Conservation (phyloP, 73 alveolate species). For the Tetrahymena malaccensis region DNA sequence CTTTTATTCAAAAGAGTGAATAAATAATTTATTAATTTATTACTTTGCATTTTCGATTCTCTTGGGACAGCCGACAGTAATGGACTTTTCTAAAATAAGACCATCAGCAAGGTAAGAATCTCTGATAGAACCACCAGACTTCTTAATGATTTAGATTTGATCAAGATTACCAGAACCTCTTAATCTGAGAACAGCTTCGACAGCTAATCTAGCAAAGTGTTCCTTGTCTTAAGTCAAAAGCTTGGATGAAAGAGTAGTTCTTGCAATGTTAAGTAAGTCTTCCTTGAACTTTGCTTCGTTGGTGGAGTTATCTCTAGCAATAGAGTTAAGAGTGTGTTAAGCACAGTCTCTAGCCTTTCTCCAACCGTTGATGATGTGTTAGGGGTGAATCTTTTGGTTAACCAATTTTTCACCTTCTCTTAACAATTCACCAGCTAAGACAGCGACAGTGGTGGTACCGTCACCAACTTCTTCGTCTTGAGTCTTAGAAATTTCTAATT, state of each 20-base stretch:
- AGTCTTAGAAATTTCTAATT: conserved; percentile 82
- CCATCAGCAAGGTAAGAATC: conserved; percentile 96
- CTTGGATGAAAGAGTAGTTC: conserved; percentile 93
- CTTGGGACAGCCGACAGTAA: conserved; percentile 88
- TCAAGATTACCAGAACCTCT: conserved; percentile 84
- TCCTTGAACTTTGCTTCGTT: conserved; percentile 70
- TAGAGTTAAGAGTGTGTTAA: conserved; percentile 40
- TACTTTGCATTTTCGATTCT: conserved; percentile 71
- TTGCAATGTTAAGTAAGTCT: conserved; percentile 89
- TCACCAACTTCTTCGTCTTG: conserved; percentile 97
- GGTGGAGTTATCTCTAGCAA: conserved; percentile 65
- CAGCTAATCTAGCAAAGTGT: conserved; percentile 89
- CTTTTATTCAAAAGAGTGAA: no score
- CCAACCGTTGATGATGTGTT: conserved; percentile 83
- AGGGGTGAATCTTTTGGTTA: conserved; percentile 83
- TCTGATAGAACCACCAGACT: conserved; percentile 91
- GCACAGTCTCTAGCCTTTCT: conserved; percentile 95
- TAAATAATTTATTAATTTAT: not conserved
- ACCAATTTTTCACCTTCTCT: conserved; percentile 95
- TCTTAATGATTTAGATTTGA: conserved; percentile 85
- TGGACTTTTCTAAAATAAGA: conserved; percentile 85
- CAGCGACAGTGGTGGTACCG: conserved; percentile 96
- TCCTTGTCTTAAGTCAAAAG: conserved; percentile 87
- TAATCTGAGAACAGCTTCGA: conserved; percentile 93
- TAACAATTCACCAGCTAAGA: conserved; percentile 89